phyloP scores from a whole-genome alignment of 768 basidiomycete genomes.

The Trametes gibbosa region DNA sequence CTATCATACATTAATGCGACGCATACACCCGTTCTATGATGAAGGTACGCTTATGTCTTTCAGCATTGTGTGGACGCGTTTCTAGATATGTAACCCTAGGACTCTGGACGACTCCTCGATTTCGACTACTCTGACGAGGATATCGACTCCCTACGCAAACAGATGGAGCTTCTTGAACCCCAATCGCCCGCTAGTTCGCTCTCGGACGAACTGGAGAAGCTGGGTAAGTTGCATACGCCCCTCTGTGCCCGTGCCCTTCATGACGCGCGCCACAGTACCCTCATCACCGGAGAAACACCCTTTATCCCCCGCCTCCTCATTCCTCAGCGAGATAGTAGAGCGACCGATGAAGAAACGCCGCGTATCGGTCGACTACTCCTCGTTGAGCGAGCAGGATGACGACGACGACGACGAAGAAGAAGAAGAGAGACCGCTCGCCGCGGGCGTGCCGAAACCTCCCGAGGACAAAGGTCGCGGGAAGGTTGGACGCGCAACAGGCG shows the following conservation, averaged over 20 bases:
- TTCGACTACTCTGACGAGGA: slow-evolving; percentile 74
- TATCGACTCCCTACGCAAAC: slow-evolving; percentile 64
- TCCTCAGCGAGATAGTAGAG: slow-evolving; percentile 26
- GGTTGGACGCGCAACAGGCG: slow-evolving; percentile 1
- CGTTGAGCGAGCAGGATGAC: slow-evolving; percentile 25
- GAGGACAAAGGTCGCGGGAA: slow-evolving; percentile 9
- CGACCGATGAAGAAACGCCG: slow-evolving; percentile 29
- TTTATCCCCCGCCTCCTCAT: slow-evolving; percentile 33
- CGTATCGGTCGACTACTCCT: slow-evolving; percentile 28
- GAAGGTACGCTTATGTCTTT: neutral
- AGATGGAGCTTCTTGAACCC: slow-evolving; percentile 59
- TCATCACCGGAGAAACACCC: slow-evolving; percentile 29
- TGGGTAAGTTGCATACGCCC: slow-evolving; percentile 39
- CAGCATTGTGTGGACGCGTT: neutral
- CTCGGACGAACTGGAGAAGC: slow-evolving; percentile 45
- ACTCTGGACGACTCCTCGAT: slow-evolving; percentile 72
- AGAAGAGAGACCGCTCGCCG: slow-evolving; percentile 25
- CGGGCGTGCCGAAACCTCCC: neutral
- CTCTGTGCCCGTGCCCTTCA: neutral
- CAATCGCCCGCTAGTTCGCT: slow-evolving; percentile 47
- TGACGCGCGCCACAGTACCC: slow-evolving; percentile 12
- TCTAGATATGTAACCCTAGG: slow-evolving; percentile 42
- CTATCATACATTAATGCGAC: neutral
- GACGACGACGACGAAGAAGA: slow-evolving; percentile 26
- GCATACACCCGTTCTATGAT: neutral